Base-by-base conservation (phyloP, 306 rosid species). In the Rosa lucieae region DNA sequence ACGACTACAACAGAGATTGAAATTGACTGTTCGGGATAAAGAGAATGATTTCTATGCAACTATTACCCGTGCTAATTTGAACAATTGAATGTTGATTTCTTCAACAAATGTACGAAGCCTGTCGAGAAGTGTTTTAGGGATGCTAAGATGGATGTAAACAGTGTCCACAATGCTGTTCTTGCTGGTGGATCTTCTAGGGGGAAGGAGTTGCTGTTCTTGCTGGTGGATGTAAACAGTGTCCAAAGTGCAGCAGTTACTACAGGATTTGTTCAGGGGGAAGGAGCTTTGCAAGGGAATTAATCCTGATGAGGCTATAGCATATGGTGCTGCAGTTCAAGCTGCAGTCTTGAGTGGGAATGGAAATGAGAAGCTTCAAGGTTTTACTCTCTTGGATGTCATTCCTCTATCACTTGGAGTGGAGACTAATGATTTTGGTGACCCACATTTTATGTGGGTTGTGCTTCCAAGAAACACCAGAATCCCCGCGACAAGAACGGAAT, bases 311-410 rank as follows among this genome's bases (percentile, higher is more conserved):
- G 76, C 46, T 1, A 10, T 52, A 2, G 56, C 56, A 5, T 51
- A 72, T 51, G 76, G 76, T 0, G 76, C 76, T 0, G 76, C 76
- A 9, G 76, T 72, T 51, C 63, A 72, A 51, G 76, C 76, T 32
- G 63, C 76, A 8, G 76, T 18, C 17, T 72, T 72, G 76, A 49
- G 62, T 29, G 76, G 75, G n/a, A 47, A 49, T 32, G n/a, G 3
- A 9, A 29, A 1, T 32, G 43, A 0, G 26, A 48, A 32, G 29
- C 76, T 72, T 32, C 29, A 49, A 1, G 26, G 23, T 14, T 29
- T 72, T 10, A 43, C 39, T 44, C 55, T 72, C 44, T 44, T 70
- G 42, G 47, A 69, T 72, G 77, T 55, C 51, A 74, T 14, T 7
- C 67, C 67, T 40, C 32, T 74, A 13, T 55, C 67, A 40, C 67